Conservation (phyloP, 1,284 basidiomycete species). For the Ceratobasidium sp. region DNA sequence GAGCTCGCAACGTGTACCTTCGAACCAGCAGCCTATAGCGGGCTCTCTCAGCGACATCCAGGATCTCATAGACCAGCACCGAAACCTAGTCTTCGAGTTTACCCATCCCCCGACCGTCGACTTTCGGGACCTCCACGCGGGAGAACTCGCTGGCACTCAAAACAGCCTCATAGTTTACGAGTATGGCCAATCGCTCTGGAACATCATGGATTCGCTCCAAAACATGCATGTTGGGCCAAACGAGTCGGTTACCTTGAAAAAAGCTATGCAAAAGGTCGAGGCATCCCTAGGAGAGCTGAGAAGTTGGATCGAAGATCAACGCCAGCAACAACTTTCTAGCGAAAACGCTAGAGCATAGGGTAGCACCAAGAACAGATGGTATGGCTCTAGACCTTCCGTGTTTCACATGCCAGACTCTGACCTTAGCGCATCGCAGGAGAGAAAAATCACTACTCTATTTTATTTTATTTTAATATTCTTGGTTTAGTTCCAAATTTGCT, state of each 20-base stretch:
- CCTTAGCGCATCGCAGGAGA: no score
- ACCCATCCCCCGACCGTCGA: conserved; percentile 13
- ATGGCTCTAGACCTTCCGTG: no score
- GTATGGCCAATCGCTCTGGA: conserved; percentile 1
- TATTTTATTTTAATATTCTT: no score
- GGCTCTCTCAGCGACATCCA: neutral
- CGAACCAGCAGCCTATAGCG: neutral
- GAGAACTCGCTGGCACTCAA: conserved; percentile 16
- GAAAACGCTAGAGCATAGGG: neutral
- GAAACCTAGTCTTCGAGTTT: conserved; percentile 21
- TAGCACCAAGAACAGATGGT: neutral
- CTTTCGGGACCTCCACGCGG: conserved; percentile 16
- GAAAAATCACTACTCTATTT: no score
- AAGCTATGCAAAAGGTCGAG: conserved; percentile 10
- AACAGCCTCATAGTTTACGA: conserved; percentile 5
- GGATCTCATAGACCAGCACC: conserved; percentile 7
- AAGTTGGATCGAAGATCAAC: conserved; percentile 18
- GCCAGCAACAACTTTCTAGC: neutral
- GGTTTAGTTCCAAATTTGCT: no score
- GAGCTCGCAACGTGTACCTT: neutral
- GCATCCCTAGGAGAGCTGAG: conserved; percentile 3
- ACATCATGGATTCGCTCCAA: conserved; percentile 2
- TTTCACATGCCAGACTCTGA: no score
- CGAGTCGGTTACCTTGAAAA: neutral
- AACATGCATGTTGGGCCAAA: neutral